phyloP scores from a whole-genome alignment of 202 grass and related monocot species.

The Elaeis oleifera region DNA sequence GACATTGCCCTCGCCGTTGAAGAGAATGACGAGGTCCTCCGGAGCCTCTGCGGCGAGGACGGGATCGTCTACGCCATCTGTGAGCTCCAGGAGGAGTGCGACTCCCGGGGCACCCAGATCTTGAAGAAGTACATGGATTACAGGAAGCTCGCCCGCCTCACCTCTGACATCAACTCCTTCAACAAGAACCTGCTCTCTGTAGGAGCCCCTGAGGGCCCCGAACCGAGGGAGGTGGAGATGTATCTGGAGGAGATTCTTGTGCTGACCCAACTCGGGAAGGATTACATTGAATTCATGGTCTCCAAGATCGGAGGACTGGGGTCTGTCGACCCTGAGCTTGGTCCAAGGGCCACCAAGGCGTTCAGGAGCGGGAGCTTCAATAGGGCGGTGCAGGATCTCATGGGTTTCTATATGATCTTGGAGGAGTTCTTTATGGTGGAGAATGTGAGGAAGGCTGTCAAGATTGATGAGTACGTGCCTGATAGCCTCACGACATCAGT shows the following conservation, averaged over 20 bases:
- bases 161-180: constrained; percentile 83
- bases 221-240: constrained; percentile 68
- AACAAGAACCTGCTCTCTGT: constrained; percentile 68
- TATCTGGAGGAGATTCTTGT: constrained; percentile 85
- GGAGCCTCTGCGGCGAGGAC: constrained; percentile 70
- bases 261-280: constrained; percentile 88
- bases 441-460: constrained; percentile 89
- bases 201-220: constrained; percentile 46
- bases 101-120: constrained; percentile 75
- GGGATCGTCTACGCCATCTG: constrained; percentile 70
- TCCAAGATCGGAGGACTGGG: constrained; percentile 66
- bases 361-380: constrained; percentile 75
- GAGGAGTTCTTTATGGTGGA: constrained; percentile 99
- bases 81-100: constrained; percentile 96
- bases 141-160: constrained; percentile 49
- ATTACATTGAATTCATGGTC: constrained; percentile 91
- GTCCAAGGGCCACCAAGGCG: constrained; percentile 55
- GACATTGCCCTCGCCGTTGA: constrained; percentile 85
- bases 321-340: constrained; percentile 60
- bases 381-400: constrained; percentile 73
- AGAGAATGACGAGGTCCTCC: constrained; percentile 73
- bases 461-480: constrained; percentile 56
- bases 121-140: constrained; percentile 65
- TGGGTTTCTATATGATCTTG: constrained; percentile 76
- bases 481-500: constrained; percentile 80